Base-by-base conservation (phyloP, 2,329 filamentous ascomycete genomes). In the Hypoxylon sp. region DNA sequence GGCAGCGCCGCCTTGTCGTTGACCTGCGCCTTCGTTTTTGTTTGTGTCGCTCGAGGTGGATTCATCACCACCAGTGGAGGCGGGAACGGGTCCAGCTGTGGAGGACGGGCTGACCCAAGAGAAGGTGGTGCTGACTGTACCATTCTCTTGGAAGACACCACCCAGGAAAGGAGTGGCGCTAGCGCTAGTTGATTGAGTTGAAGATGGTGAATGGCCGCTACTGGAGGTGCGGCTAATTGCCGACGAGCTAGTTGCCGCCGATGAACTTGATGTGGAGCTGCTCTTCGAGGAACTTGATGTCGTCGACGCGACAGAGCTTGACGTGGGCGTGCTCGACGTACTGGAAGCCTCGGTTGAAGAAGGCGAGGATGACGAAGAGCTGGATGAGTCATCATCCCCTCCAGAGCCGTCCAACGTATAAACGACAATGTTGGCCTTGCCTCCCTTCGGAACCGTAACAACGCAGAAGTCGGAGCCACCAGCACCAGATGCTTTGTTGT, bases 391-490 rank as follows among this genome's bases (percentile, higher is more conserved):
- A 11, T 74, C 74, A 57, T 73, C 72, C n/a, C 80, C 78, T 44
- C 74, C 79, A 3, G 82, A 82, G 44, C 83, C 83, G 66, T 85
- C 83, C 13, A 82, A 75, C 72, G 80, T 83, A 74, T 82, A 88
- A 42, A 92, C 87, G 27, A 93, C 87, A 70, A 95, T 88, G 74
- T 88, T 89, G 48, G 91, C 92, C 61, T 85, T 88, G 53, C 81
- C 80, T 27, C 92, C 92, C 73, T 87, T 86, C 48, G 89, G 84
- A 14, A 94, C 89, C 13, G 92, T 95, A 11, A 92, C 92, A 53
- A 94, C 92, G 74, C 92, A 95, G 80, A 93, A 95, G 46, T 84
- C 82, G 17, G 89, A 87, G 73, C 87, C 89, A 31, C 91, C 91
- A 14, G 91, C 92, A 56, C 92, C 92, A 14, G 81, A 80, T 42